These are phyloP conservation scores for Eruca vesicaria DNA, from an alignment of 441 rosid species.

Conservation along the genomic window DNA sequence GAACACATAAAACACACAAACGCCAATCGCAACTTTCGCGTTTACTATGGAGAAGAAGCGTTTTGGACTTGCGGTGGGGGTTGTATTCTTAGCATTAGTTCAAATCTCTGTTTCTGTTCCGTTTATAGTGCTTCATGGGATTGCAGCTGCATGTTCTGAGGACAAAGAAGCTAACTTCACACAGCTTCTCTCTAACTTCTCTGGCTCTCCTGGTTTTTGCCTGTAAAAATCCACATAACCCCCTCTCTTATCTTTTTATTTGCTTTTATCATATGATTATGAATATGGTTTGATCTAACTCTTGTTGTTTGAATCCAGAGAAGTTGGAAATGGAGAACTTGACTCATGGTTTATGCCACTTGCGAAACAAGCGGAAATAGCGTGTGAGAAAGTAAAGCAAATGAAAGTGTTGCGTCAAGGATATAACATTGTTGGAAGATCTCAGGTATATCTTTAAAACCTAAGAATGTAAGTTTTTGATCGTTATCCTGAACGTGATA, in stretches of 20 bases:
- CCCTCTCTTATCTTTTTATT: background rate
- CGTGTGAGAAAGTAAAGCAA: slow-evolving; percentile 76
- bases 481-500: background rate
- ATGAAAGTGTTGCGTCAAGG: slow-evolving; percentile 68
- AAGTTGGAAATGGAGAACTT: slow-evolving; percentile 23
- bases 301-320: slow-evolving; percentile 7
- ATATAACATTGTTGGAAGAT: slow-evolving; percentile 79
- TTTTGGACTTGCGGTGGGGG: slow-evolving; percentile 11
- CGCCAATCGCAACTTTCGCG: background rate
- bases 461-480: background rate
- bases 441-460: slow-evolving; percentile 54
- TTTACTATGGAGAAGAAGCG: slow-evolving; percentile 14
- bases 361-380: slow-evolving; percentile 34
- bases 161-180: slow-evolving; percentile 23
- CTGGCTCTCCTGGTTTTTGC: slow-evolving; percentile 36
- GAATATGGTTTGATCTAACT: background rate
- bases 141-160: slow-evolving; percentile 26
- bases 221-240: slow-evolving; percentile 11
- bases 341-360: slow-evolving; percentile 32
- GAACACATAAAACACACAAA: background rate
- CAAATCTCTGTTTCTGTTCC: slow-evolving; percentile 25
- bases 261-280: background rate
- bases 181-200: slow-evolving; percentile 27
- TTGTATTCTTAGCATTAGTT: slow-evolving; percentile 16
- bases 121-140: slow-evolving; percentile 27